Conservation (phyloP, 768 basidiomycete species). For the Gloeostereum incarnatum region DNA sequence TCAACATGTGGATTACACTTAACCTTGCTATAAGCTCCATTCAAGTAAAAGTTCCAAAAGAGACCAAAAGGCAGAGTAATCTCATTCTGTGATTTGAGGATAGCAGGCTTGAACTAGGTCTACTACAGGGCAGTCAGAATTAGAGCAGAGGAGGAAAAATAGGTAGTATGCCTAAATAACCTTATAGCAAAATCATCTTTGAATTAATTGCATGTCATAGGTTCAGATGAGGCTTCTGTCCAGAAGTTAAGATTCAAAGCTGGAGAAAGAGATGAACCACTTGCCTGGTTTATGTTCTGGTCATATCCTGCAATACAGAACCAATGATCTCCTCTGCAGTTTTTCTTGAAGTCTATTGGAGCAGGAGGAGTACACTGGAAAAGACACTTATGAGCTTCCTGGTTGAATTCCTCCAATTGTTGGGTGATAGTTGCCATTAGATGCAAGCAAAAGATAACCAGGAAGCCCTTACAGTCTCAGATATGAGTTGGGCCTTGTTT, state of each 20-base stretch:
- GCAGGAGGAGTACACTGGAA: too few species aligned
- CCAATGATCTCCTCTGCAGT: conserved; percentile 1
- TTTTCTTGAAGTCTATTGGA: too few species aligned
- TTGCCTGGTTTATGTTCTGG: not conserved
- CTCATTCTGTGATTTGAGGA: conserved; percentile 5
- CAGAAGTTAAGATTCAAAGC: too few species aligned
- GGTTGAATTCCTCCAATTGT: too few species aligned
- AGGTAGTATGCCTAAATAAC: not conserved
- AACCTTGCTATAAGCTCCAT: conserved; percentile 10
- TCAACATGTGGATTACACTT: conserved; percentile 18
- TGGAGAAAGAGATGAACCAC: not conserved
- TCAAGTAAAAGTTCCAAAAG: conserved; percentile 20
- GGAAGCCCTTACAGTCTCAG: too few species aligned
- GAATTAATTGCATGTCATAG: not conserved
- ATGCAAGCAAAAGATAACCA: too few species aligned
- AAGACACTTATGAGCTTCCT: too few species aligned
- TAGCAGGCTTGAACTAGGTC: not conserved
- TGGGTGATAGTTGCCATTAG: too few species aligned
- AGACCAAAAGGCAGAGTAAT: conserved; percentile 14
- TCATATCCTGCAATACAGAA: conserved; percentile 2
- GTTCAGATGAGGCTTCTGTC: not conserved
- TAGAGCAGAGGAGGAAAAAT: not conserved
- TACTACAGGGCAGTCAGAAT: not conserved
- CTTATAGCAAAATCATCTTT: not conserved
- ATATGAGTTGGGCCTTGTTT: too few species aligned